Evolutionary conservation across 2,329 filamentous ascomycete genomes (phyloP).

Genomic region (Aureobasidium leucospermi): DNA sequence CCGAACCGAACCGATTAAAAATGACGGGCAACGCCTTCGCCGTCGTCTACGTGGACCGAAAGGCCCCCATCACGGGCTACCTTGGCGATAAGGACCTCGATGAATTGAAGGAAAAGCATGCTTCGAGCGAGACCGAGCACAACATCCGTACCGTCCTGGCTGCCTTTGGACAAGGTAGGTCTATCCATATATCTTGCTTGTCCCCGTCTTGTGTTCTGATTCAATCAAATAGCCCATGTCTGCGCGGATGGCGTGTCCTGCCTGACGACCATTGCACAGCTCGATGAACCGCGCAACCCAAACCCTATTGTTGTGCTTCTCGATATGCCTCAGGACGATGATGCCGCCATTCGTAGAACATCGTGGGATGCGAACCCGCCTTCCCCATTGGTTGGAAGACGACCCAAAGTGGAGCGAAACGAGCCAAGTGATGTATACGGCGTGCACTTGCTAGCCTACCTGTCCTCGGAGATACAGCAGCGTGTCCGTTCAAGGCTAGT

Average conservation of each 20-base stretch:
- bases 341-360: constrained; percentile 31
- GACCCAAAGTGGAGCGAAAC: constrained; percentile 20
- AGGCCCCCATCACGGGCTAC: constrained; percentile 25
- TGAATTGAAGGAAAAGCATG: constrained; percentile 21
- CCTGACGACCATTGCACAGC: constrained; percentile 30
- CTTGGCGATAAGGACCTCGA: constrained; percentile 30
- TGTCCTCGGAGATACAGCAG: constrained; percentile 35
- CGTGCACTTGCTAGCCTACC: constrained; percentile 34
- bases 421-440: constrained; percentile 37
- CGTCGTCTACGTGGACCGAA: constrained; percentile 38
- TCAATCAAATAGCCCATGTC: constrained; percentile 26
- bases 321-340: constrained; percentile 37
- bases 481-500: constrained; percentile 33
- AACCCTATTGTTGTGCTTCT: constrained; percentile 35
- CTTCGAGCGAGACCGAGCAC: constrained; percentile 29
- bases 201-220: not conserved
- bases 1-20: constrained; percentile 1
- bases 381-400: constrained; percentile 31
- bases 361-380: constrained; percentile 35
- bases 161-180: constrained; percentile 35
- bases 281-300: constrained; percentile 28
- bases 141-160: constrained; percentile 35
- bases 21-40: constrained; percentile 40
- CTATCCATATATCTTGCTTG: not conserved
- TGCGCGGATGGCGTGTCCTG: constrained; percentile 33